Percentiles rank a stretch among this genome's conserved stretches.
Evolutionary conservation across 306 rosid genomes (phyloP).

Genomic region (Cercis canadensis): DNA sequence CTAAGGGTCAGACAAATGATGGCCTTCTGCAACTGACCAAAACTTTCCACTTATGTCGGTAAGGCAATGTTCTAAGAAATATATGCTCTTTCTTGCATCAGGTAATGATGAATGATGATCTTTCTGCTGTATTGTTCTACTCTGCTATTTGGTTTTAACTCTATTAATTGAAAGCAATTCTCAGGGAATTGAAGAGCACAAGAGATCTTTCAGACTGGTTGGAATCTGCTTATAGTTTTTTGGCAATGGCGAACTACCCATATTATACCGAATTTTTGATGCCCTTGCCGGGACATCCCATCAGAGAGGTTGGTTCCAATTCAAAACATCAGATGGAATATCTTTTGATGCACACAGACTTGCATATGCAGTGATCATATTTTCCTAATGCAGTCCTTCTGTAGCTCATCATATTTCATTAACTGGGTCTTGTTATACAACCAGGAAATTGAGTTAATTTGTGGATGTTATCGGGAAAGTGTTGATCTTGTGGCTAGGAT

Average conservation of each 20-base stretch:
- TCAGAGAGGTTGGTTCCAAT: conserved; percentile 69
- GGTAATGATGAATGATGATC: conserved; percentile 5
- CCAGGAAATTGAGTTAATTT: conserved; percentile 10
- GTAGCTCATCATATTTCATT: conserved; percentile 6
- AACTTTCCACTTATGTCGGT: conserved; percentile 72
- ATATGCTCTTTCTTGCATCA: conserved; percentile 9
- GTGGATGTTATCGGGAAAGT: conserved; percentile 21
- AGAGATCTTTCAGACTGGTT: conserved; percentile 66
- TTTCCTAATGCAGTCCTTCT: conserved; percentile 3
- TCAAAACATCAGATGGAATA: conserved; percentile 6
- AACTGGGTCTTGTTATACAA: conserved; percentile 16
- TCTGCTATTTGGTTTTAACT: conserved; percentile 37
- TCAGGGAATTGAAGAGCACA: conserved; percentile 54
- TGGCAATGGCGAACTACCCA: conserved; percentile 91
- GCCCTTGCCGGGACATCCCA: conserved; percentile 85
- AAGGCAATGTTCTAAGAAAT: conserved; percentile 34
- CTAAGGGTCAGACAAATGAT: conserved; percentile 49
- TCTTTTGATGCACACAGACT: conserved; percentile 24
- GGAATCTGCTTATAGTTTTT: conserved; percentile 82
- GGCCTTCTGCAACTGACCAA: conserved; percentile 66
- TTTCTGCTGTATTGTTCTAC: conserved; percentile 20
- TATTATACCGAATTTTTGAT: conserved; percentile 67
- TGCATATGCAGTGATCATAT: neutral
- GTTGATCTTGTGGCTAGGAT: conserved; percentile 17
- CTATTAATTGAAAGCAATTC: conserved; percentile 28